Evolutionary conservation across 2,329 filamentous ascomycete genomes (phyloP).

Genomic region (Epichloe typhina): DNA sequence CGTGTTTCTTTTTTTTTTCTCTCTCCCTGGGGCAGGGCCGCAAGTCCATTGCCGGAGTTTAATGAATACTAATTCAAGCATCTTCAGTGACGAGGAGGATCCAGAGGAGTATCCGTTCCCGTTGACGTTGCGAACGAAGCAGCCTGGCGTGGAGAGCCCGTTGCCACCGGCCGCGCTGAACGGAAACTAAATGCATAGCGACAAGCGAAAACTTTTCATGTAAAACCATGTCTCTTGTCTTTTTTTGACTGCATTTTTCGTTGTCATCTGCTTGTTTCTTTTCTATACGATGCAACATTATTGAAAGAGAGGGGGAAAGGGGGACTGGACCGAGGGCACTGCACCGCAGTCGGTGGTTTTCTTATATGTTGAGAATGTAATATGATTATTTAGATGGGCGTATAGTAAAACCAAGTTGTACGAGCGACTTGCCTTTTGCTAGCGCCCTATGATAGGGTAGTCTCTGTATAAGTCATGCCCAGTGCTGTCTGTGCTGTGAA

Average conservation of each 20-base stretch:
- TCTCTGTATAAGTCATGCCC: no score
- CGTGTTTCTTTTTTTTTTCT: constrained; percentile 24
- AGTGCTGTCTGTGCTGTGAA: no score
- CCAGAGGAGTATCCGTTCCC: constrained; percentile 56
- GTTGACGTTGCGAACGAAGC: constrained; percentile 42
- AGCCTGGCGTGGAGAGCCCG: constrained; percentile 21
- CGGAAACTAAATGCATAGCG: constrained; percentile 7
- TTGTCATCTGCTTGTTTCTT: not conserved
- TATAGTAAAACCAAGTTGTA: not conserved
- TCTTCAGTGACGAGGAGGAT: constrained; percentile 75
- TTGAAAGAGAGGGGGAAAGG: not conserved
- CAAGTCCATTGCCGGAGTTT: not conserved
- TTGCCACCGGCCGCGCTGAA: constrained; percentile 9
- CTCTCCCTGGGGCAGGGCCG: not conserved
- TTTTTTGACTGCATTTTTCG: not conserved
- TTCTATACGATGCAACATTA: not conserved
- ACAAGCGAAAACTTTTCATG: not conserved
- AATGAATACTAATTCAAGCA: not conserved
- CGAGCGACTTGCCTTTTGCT: no score
- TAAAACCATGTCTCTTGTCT: not conserved
- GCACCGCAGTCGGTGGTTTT: not conserved
- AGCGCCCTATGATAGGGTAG: no score
- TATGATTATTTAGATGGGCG: not conserved
- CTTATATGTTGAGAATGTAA: not conserved
- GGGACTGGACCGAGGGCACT: no score